Evolutionary conservation across 108 stramenopile genomes (phyloP).

Genomic region (Skeletonema costatum): DNA sequence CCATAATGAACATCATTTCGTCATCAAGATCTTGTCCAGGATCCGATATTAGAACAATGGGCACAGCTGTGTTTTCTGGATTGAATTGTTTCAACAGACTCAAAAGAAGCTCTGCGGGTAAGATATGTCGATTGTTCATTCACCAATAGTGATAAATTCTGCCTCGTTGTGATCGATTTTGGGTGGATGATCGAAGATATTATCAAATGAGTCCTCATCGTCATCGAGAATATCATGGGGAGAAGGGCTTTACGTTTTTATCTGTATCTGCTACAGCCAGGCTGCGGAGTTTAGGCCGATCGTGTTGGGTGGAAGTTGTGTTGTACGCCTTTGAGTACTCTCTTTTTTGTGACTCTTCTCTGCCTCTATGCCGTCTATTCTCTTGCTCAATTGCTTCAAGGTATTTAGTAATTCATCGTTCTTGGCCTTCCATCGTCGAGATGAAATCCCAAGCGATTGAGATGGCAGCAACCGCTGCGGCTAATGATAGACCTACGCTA

Average conservation of each 20-base stretch:
- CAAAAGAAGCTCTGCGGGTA: background rate
- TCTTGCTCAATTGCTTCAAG: background rate
- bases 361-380: background rate
- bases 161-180: background rate
- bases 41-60: slow-evolving; percentile 47
- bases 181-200: background rate
- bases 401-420: background rate
- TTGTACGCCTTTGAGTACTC: background rate
- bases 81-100: background rate
- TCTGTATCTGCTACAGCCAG: background rate
- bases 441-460: background rate
- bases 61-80: slow-evolving; percentile 13
- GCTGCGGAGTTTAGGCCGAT: background rate
- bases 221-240: background rate
- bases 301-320: background rate
- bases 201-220: background rate
- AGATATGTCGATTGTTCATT: background rate
- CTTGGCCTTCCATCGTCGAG: background rate
- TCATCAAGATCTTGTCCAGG: slow-evolving; percentile 56
- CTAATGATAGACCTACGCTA: background rate
- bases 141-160: background rate
- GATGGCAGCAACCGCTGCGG: background rate
- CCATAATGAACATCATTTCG: slow-evolving; percentile 59
- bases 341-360: background rate
- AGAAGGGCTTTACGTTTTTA: background rate